These are phyloP conservation scores for Penicillium pancosmium DNA, from an alignment of 495 filamentous ascomycete genomes.

Conservation along the genomic window DNA sequence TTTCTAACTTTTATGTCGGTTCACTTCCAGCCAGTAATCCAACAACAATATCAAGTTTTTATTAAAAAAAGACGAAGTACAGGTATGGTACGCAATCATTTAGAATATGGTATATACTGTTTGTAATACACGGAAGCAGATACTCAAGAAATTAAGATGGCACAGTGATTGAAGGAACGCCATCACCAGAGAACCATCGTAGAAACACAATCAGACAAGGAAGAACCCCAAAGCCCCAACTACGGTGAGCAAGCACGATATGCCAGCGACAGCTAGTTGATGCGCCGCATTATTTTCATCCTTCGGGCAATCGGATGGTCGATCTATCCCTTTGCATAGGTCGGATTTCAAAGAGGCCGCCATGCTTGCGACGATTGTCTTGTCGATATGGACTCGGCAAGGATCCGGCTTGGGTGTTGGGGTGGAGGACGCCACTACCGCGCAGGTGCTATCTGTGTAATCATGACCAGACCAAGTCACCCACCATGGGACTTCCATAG, in stretches of 20 bases:
- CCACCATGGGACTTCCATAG: conserved; percentile 10
- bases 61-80: no score
- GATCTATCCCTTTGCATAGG: conserved; percentile 3
- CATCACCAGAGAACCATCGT: no score
- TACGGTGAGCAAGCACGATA: conserved; percentile 10
- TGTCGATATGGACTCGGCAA: conserved; percentile 20
- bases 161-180: no score
- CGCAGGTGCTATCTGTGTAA: conserved; percentile 21
- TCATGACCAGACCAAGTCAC: conserved; percentile 9
- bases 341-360: conserved; percentile 19
- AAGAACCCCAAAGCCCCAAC: conserved; percentile 12
- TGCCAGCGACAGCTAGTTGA: conserved; percentile 8
- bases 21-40: no score
- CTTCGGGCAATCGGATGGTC: conserved; percentile 9
- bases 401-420: conserved; percentile 18
- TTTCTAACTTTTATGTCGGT: no score
- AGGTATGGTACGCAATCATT: no score
- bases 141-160: no score
- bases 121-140: no score
- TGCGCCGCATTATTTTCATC: conserved; percentile 4
- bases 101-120: no score
- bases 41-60: no score
- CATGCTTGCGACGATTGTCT: conserved; percentile 23
- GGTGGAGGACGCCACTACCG: conserved; percentile 17
- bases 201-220: no score